A percentile compares a stretch with the other conserved stretches of the same genome.
phyloP scores from a whole-genome alignment of 2,329 filamentous ascomycete genomes.

The Arthrinium puccinioides region DNA sequence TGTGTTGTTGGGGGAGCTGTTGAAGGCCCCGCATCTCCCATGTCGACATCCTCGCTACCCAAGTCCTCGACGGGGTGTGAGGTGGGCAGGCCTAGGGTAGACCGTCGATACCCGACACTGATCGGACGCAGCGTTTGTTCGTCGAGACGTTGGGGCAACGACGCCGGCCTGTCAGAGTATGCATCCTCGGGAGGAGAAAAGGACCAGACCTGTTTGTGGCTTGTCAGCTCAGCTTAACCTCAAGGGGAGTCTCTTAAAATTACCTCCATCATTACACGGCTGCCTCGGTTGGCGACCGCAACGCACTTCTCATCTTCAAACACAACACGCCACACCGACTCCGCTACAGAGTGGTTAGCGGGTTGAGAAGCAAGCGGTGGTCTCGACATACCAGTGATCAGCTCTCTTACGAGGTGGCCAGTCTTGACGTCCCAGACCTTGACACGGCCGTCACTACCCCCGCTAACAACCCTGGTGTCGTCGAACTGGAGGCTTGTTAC shows the following conservation, averaged over 20 bases:
- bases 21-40: constrained; percentile 49
- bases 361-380: background rate
- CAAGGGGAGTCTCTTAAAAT: constrained; percentile 8
- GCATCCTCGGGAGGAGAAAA: constrained; percentile 80
- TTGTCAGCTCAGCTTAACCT: background rate
- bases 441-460: constrained; percentile 92
- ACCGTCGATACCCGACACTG: constrained; percentile 34
- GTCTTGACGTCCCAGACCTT: constrained; percentile 98
- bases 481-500: constrained; percentile 98
- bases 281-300: constrained; percentile 79
- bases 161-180: constrained; percentile 44
- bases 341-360: constrained; percentile 39
- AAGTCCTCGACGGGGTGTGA: constrained; percentile 20
- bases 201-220: constrained; percentile 77
- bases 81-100: constrained; percentile 13
- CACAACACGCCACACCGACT: constrained; percentile 95
- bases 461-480: constrained; percentile 88
- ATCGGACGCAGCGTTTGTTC: constrained; percentile 42
- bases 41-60: constrained; percentile 41
- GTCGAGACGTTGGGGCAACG: constrained; percentile 37
- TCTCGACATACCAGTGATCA: constrained; percentile 50
- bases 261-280: constrained; percentile 96
- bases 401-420: constrained; percentile 81
- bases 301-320: constrained; percentile 99
- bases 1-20: constrained; percentile 42